A percentile compares a stretch with the other conserved stretches of the same genome.
These are phyloP conservation scores for Urtica urens DNA, from an alignment of 306 rosid species.

Conservation along the genomic window DNA sequence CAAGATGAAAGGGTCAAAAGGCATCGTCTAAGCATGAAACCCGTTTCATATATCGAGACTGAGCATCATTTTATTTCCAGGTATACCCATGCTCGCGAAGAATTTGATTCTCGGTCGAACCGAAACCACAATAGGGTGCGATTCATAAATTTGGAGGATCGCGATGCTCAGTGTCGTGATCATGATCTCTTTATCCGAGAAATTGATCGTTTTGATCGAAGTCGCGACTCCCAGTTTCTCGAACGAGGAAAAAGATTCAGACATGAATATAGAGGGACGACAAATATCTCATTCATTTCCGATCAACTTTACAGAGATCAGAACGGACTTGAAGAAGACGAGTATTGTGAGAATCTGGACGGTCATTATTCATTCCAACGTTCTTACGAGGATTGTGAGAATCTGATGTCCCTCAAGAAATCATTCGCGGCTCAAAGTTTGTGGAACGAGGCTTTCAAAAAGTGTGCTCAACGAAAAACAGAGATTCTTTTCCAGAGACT, in stretches of 20 bases:
- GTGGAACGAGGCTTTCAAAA: conserved; percentile 19
- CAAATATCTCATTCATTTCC: too few species aligned
- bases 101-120: conserved; percentile 21
- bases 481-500: conserved; percentile 16
- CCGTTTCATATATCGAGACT: conserved; percentile 26
- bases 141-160: conserved; percentile 21
- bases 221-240: conserved; percentile 21
- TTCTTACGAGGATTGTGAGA: not conserved
- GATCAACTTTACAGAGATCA: too few species aligned
- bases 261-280: too few species aligned
- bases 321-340: conserved; percentile 30
- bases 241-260: conserved; percentile 17
- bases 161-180: conserved; percentile 18
- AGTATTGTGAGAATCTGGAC: conserved; percentile 16
- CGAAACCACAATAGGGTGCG: conserved; percentile 21
- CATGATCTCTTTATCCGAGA: conserved; percentile 20
- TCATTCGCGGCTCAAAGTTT: conserved; percentile 17
- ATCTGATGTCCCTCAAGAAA: conserved; percentile 11
- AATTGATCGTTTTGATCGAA: conserved; percentile 18
- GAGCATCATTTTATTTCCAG: conserved; percentile 28
- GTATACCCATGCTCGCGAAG: conserved; percentile 20
- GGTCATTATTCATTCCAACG: conserved; percentile 13
- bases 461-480: conserved; percentile 28
- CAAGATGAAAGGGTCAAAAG: conserved; percentile 24
- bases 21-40: conserved; percentile 22